A percentile compares a stretch with the other conserved stretches of the same genome.
phyloP scores from a whole-genome alignment of 1,284 basidiomycete genomes.

The Schizopora paradoxa region DNA sequence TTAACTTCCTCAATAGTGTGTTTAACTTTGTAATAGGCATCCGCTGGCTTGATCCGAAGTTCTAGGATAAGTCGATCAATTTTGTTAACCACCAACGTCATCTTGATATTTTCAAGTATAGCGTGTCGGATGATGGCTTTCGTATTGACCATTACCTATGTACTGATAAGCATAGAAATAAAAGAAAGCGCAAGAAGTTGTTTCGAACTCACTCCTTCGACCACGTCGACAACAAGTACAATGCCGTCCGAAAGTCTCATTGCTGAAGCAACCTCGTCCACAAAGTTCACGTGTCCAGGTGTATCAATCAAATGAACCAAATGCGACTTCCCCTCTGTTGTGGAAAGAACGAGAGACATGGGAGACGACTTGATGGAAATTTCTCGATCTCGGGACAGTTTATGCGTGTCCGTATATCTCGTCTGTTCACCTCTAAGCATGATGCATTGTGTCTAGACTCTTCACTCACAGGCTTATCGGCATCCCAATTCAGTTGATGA shows the following conservation, averaged over 20 bases:
- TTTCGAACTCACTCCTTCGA: constrained; percentile 83
- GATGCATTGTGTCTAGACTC: too few species aligned
- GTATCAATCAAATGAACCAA: constrained; percentile 95
- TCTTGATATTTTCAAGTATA: constrained; percentile 83
- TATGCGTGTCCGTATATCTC: constrained; percentile 95
- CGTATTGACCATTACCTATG: constrained; percentile 83
- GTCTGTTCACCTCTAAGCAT: too few species aligned
- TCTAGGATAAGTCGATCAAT: constrained; percentile 96
- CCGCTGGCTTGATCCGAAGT: constrained; percentile 89
- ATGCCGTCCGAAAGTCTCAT: constrained; percentile 92
- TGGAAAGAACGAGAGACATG: constrained; percentile 87
- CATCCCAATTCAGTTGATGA: constrained; percentile 90
- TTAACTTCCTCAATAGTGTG: constrained; percentile 99
- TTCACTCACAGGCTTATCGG: constrained; percentile 76
- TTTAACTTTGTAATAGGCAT: constrained; percentile 98
- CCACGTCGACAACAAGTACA: constrained; percentile 90
- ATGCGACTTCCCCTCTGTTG: constrained; percentile 90
- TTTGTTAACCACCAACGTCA: constrained; percentile 96
- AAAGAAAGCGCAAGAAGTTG: not conserved
- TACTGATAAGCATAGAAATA: constrained; percentile 11
- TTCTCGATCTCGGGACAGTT: constrained; percentile 80
- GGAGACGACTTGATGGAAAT: constrained; percentile 97
- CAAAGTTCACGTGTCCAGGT: constrained; percentile 97
- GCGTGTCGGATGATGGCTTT: constrained; percentile 85
- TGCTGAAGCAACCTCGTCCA: constrained; percentile 90